Base-by-base conservation (phyloP, 352 stramenopile genomes). In the Pythium utonaiense region DNA sequence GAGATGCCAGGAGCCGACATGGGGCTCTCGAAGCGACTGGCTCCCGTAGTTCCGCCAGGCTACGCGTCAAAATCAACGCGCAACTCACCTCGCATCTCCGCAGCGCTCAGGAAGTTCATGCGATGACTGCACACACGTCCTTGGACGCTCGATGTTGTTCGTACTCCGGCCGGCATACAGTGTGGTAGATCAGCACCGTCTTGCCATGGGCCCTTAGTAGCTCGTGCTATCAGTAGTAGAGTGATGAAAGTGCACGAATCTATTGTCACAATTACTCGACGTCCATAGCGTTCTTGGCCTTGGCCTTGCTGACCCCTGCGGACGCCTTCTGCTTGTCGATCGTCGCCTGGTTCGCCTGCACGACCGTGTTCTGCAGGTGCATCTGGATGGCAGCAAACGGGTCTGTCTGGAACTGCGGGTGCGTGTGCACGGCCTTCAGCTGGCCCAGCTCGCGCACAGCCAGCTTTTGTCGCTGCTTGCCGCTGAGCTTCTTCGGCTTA, bases 341-440 rank as follows among this genome's bases (percentile, higher is more conserved):
- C 38, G 75, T 70, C 33, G 71, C 78, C n/a, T 86, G 67, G 45
- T 93, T 93, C 13, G 77, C 74, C 57, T 87, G 80, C 59, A 93
- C 86, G 7, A 95, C 80, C 3, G 86, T 95, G 65, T 91, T 91
- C 69, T 93, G 82, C 60, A 95, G 51, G 67, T 95, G 86, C 59
- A 83, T 75, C 64, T 95, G 86, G 51, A 95, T 95, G 31, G 86
- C 86, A 0, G 82, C 86, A 66, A 95, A 93, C 64, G 86, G 80
- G 70, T 95, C 80, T 67, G 44, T 77, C 65, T 93, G 71, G 65
- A 95, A 95, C 60, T 81, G 74, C 48, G 82, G 56, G 62, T 95
- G 86, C 36, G 80, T 86, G 68, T 93, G 86, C 53, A 95, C 86
- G 14, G 84, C 83, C 64, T 91, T 89, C 53, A 95, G 73, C 60